phyloP scores from a whole-genome alignment of 2,329 filamentous ascomycete species.

The Fragosphaeria purpurea region DNA sequence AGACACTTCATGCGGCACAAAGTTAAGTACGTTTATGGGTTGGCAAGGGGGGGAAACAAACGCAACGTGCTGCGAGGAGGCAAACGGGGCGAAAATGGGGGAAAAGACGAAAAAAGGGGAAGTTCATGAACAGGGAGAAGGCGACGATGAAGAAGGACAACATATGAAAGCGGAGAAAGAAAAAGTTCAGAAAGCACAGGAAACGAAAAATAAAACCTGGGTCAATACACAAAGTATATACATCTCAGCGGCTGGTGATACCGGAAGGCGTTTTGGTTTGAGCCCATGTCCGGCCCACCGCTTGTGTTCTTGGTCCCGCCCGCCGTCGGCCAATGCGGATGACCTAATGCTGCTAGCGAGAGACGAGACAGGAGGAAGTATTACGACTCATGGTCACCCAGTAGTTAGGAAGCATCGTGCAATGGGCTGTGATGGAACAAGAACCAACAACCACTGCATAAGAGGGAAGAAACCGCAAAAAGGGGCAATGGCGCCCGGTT shows the following conservation, averaged over 20 bases:
- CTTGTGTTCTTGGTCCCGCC: no score
- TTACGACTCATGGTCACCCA: no score
- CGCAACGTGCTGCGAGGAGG: not conserved
- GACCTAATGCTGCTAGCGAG: no score
- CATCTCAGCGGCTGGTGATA: slow-evolving; percentile 14
- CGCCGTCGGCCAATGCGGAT: no score
- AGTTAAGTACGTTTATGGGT: not conserved
- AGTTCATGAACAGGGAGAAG: not conserved
- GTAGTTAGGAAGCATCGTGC: no score
- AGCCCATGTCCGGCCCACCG: no score
- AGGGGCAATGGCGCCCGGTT: no score
- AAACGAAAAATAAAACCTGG: not conserved
- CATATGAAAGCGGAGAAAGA: slow-evolving; percentile 2
- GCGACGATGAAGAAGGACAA: not conserved
- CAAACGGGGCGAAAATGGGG: not conserved
- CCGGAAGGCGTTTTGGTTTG: slow-evolving; percentile 5
- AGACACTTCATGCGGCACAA: slow-evolving; percentile 12
- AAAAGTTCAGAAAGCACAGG: not conserved
- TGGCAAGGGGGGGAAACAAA: not conserved
- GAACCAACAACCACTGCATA: not conserved
- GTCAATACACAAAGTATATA: slow-evolving; percentile 4
- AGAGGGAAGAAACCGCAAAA: no score
- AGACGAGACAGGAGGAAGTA: no score
- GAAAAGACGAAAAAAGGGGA: not conserved
- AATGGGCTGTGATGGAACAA: no score